A percentile compares a stretch with the other conserved stretches of the same genome.
phyloP scores from a whole-genome alignment of 75 land plant genomes.

The Chamaecyparis obtusa region DNA sequence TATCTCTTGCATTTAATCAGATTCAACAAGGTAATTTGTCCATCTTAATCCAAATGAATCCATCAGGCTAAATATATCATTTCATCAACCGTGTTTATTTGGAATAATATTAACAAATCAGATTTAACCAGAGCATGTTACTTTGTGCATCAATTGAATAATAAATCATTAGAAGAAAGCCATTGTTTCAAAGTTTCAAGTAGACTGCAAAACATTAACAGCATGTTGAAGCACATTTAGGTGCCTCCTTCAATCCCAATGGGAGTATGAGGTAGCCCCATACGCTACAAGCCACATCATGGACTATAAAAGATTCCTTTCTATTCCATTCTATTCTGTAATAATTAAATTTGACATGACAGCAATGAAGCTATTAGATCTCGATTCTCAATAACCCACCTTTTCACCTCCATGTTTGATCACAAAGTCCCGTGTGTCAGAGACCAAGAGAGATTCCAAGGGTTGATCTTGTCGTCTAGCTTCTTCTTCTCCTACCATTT shows the following conservation, averaged over 20 bases:
- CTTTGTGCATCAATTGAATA: not conserved
- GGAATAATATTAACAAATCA: not conserved
- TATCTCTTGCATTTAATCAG: not conserved
- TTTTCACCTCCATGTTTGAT: conserved; percentile 13
- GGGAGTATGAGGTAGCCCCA: too few relatives aligned
- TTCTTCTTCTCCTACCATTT: conserved; percentile 20
- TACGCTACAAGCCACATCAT: too few relatives aligned
- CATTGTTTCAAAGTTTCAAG: not conserved
- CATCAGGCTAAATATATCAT: not conserved
- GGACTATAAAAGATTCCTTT: too few relatives aligned
- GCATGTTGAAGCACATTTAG: not conserved
- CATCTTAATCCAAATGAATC: not conserved
- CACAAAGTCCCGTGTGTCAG: conserved; percentile 20
- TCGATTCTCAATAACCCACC: not conserved
- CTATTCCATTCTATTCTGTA: too few relatives aligned
- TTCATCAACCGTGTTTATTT: not conserved
- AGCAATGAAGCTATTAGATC: not conserved
- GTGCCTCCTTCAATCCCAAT: too few relatives aligned
- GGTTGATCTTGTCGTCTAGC: conserved; percentile 16
- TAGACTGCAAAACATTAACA: not conserved
- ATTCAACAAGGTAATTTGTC: not conserved
- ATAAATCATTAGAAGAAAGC: not conserved
- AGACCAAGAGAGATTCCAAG: conserved; percentile 21
- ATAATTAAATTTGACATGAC: not conserved
- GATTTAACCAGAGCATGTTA: not conserved